Conservation (phyloP, 768 basidiomycete genomes). For the Macrolepiota fuliginosa region DNA sequence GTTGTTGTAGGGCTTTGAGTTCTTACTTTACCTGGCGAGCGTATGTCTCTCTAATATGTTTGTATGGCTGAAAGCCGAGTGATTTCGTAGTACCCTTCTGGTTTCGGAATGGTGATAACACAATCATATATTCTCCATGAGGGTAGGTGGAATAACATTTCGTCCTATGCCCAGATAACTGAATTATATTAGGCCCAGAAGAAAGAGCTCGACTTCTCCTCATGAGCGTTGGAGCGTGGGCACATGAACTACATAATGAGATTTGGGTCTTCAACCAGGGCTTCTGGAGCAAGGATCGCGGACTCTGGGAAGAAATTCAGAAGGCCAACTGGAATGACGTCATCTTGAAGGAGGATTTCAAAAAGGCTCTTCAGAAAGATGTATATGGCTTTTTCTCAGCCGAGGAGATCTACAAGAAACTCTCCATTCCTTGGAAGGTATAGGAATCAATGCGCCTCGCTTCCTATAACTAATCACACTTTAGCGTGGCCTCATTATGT, state of each 20-base stretch:
- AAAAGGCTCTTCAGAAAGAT: conserved; percentile 67
- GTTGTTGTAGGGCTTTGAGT: conserved; percentile 45
- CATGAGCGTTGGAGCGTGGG: conserved; percentile 49
- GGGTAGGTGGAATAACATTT: conserved; percentile 28
- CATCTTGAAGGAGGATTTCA: conserved; percentile 68
- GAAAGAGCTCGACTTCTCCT: conserved; percentile 51
- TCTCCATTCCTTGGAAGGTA: conserved; percentile 85
- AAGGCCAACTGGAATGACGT: conserved; percentile 74
- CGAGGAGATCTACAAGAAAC: conserved; percentile 66
- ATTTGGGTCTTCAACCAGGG: conserved; percentile 78
- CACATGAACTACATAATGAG: conserved; percentile 58
- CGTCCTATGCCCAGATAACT: neutral
- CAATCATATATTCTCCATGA: conserved; percentile 59
- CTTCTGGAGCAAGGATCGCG: conserved; percentile 61
- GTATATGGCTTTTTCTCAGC: conserved; percentile 80
- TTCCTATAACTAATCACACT: neutral
- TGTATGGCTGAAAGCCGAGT: neutral
- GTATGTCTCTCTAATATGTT: conserved; percentile 31
- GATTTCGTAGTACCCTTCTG: conserved; percentile 27
- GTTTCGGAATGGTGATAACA: conserved; percentile 23
- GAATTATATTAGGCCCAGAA: conserved; percentile 34
- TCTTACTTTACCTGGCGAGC: conserved; percentile 48
- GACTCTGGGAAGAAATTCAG: conserved; percentile 61
- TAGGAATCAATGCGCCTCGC: neutral
- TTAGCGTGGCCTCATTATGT: conserved; percentile 79